A percentile compares a stretch with the other conserved stretches of the same genome.
Conservation (phyloP, 1,284 basidiomycete species). For the Microbotryomycetes sp. region DNA sequence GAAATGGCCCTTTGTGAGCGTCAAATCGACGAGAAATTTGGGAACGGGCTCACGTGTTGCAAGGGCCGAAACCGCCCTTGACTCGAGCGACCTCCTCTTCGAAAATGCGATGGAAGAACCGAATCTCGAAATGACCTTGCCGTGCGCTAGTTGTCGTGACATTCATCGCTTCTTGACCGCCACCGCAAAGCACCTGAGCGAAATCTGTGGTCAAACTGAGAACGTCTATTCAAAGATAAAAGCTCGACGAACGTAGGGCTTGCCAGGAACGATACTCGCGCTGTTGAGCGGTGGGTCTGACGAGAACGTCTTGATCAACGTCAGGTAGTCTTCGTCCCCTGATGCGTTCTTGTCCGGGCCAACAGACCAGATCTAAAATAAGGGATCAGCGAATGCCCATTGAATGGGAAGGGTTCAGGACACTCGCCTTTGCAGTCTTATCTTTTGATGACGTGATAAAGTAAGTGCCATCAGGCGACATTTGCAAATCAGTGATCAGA, state of each 20-base stretch:
- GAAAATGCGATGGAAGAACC: constrained; percentile 98
- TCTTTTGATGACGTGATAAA: constrained; percentile 96
- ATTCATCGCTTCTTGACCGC: constrained; percentile 96
- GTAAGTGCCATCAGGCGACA: constrained; percentile 83
- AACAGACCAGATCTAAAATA: constrained; percentile 28
- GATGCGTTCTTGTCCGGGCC: constrained; percentile 65
- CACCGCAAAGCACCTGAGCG: constrained; percentile 72
- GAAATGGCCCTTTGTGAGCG: constrained; percentile 6
- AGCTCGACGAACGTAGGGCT: constrained; percentile 60
- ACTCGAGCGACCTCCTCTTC: constrained; percentile 97
- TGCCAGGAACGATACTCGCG: constrained; percentile 68
- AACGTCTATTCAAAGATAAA: constrained; percentile 7
- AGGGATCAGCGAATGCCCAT: neutral
- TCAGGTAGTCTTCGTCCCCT: constrained; percentile 61
- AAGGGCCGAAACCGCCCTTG: constrained; percentile 91
- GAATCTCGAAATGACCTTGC: constrained; percentile 95
- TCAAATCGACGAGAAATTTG: neutral
- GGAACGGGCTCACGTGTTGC: constrained; percentile 71
- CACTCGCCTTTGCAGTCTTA: constrained; percentile 79
- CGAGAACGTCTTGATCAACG: constrained; percentile 84
- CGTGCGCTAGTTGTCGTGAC: constrained; percentile 90
- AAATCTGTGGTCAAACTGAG: neutral
- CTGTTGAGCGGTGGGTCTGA: constrained; percentile 96
- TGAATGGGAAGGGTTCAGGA: no score
- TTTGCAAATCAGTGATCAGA: constrained; percentile 81